phyloP scores from a whole-genome alignment of 805 yeast genomes.

The Candida bentonensis region DNA sequence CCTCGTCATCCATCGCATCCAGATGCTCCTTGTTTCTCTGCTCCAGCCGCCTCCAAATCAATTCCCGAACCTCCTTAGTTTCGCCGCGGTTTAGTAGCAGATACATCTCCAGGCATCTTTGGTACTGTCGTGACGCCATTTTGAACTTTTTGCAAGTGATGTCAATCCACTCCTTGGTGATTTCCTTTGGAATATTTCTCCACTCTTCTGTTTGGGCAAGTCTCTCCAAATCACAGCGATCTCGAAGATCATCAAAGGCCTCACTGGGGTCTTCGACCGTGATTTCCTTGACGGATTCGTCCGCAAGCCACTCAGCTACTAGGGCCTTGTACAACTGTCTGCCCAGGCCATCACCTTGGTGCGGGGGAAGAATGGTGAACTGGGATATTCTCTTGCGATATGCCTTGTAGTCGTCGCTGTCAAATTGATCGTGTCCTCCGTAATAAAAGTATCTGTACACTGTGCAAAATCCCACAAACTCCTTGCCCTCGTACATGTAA shows the following conservation, averaged over 20 bases:
- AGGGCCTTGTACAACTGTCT: slow-evolving; percentile 40
- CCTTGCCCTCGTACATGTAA: slow-evolving; percentile 32
- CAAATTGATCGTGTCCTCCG: slow-evolving; percentile 37
- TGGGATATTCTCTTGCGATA: slow-evolving; percentile 73
- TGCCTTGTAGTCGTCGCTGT: slow-evolving; percentile 17
- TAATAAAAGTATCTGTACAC: slow-evolving; percentile 76
- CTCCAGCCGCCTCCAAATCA: slow-evolving; percentile 63
- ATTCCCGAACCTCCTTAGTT: slow-evolving; percentile 29
- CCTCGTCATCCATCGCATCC: slow-evolving; percentile 36
- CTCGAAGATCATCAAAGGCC: slow-evolving; percentile 80
- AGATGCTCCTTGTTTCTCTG: slow-evolving; percentile 72
- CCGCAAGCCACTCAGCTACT: slow-evolving; percentile 39
- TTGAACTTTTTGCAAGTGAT: slow-evolving; percentile 31
- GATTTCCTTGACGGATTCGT: slow-evolving; percentile 45
- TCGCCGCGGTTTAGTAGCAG: slow-evolving; percentile 27
- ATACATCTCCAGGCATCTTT: slow-evolving; percentile 65
- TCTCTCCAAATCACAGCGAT: slow-evolving; percentile 56
- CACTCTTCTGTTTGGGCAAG: slow-evolving; percentile 19
- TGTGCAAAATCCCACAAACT: slow-evolving; percentile 66
- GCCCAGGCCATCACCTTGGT: slow-evolving; percentile 66
- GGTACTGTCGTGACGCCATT: slow-evolving; percentile 65
- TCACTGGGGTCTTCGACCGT: slow-evolving; percentile 94
- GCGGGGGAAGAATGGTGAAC: slow-evolving; percentile 71
- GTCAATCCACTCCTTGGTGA: slow-evolving; percentile 27
- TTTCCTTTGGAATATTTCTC: slow-evolving; percentile 13